Base-by-base conservation (phyloP, 1,284 basidiomycete genomes). In the Tylopilus orsonianus region DNA sequence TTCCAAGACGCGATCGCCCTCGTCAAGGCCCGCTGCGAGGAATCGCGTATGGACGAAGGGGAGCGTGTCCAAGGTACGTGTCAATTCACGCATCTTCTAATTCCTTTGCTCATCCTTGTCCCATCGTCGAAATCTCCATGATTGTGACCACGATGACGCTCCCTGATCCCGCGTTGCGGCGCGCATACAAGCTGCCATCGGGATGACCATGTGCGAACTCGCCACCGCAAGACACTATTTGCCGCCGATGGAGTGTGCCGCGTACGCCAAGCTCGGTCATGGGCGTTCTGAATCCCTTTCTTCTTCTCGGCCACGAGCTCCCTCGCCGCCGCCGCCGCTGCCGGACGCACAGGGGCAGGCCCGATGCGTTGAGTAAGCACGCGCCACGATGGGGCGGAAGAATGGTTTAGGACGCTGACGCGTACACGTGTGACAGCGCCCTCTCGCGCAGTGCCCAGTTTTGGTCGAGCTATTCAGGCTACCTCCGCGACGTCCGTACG, bases 391-490 rank as follows among this genome's bases (percentile, higher is more conserved):
- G 35, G 23, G 4, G 29, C 9, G 3, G 23, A 26, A 18, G 38
- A 18, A 40, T 14, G 3, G 8, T 20, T 41, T 24, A 30, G 30
- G 29, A 32, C n/a, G 19, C 13, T 30, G 29, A 4, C 8, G 4
- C 8, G 14, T 30, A 14, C n/a, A n/a, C n/a, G 14, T 9, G 4
- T 13, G 26, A 20, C 54, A 89, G 86, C 49, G 85, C 87, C 12
- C 66, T 89, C 22, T 81, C 86, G 13, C 72, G 86, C 44, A 89
- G 87, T 60, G 78, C 87, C 8, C 86, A 89, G 58, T 84, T 83
- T 58, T 89, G 87, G 87, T 86, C 87, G 8, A 88, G 85, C 54
- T 90, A 88, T 64, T 89, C 86, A 5, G 86, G 87, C 0, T 88
- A 90, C 65, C 73, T 89, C 43, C 78, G 86, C 42, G 86, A 89